These are phyloP conservation scores for Rhizopogon rudus DNA, from an alignment of 768 basidiomycete genomes.

Conservation along the genomic window DNA sequence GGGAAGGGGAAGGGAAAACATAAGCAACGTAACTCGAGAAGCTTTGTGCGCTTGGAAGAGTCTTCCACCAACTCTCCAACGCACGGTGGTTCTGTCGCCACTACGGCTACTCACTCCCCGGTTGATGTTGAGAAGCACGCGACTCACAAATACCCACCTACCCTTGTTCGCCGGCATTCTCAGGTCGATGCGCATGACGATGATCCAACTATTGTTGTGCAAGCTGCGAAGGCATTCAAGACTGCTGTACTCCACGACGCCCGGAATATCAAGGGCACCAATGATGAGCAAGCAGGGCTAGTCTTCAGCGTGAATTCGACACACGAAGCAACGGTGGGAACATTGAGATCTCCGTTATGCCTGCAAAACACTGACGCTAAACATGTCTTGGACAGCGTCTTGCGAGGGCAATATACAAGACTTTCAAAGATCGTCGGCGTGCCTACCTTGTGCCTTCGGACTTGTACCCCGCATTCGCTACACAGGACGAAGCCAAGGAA, in stretches of 20 bases:
- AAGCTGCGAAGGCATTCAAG: conserved; percentile 62
- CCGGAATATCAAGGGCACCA: conserved; percentile 55
- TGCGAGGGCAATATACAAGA: conserved; percentile 59
- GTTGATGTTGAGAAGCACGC: conserved; percentile 1
- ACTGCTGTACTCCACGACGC: conserved; percentile 74
- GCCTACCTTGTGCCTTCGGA: conserved; percentile 62
- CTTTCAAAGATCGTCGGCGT: conserved; percentile 52
- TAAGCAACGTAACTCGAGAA: conserved; percentile 5
- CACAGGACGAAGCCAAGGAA: conserved; percentile 47
- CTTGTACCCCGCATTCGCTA: conserved; percentile 64
- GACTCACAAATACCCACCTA: conserved; percentile 38
- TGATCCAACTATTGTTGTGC: conserved; percentile 36
- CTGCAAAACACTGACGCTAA: background rate
- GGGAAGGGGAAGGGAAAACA: conserved; percentile 28
- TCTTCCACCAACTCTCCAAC: conserved; percentile 5
- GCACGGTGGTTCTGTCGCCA: background rate
- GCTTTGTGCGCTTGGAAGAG: conserved; percentile 6
- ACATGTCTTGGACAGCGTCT: conserved; percentile 41
- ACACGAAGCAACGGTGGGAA: conserved; percentile 60
- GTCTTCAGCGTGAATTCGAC: conserved; percentile 52
- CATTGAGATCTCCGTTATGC: background rate
- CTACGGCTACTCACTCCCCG: background rate
- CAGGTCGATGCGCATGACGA: conserved; percentile 22
- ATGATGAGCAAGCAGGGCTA: conserved; percentile 36
- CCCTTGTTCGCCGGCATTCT: conserved; percentile 10